Conservation (phyloP, 2,329 filamentous ascomycete genomes). For the Fragosphaeria purpurea region DNA sequence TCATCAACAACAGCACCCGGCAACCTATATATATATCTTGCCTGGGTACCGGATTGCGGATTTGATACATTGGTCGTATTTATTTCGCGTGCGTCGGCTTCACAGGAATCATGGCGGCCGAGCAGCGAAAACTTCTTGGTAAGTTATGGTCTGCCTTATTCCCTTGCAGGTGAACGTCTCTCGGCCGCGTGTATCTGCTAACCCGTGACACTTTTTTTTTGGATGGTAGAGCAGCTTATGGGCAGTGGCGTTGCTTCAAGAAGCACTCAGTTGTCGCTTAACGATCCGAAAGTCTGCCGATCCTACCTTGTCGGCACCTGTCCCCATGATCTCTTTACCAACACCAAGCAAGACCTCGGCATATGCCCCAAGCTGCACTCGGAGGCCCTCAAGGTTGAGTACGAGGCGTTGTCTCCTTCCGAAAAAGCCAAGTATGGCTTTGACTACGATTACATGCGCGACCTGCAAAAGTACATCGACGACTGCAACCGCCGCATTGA, state of each 20-base stretch:
- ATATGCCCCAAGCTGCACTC: conserved; percentile 81
- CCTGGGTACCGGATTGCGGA: too few species aligned
- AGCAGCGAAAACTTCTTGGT: conserved; percentile 93
- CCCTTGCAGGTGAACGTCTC: background rate
- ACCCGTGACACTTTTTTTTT: conserved; percentile 3
- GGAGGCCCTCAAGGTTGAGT: conserved; percentile 81
- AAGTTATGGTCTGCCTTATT: conserved; percentile 16
- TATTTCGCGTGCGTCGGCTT: background rate
- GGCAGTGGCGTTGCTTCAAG: conserved; percentile 63
- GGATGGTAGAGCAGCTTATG: conserved; percentile 75
- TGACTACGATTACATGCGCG: conserved; percentile 92
- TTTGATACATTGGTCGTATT: too few species aligned
- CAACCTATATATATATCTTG: too few species aligned
- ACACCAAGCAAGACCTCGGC: conserved; percentile 96
- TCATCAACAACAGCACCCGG: too few species aligned
- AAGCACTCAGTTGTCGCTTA: conserved; percentile 74
- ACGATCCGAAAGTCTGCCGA: conserved; percentile 86
- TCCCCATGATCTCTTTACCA: conserved; percentile 97
- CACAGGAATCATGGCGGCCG: conserved; percentile 63
- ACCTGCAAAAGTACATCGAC: conserved; percentile 93
- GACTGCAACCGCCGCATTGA: conserved; percentile 95
- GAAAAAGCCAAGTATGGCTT: conserved; percentile 77
- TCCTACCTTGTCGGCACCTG: conserved; percentile 91
- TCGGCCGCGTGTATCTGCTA: background rate
- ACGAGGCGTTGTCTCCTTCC: conserved; percentile 59